Evolutionary conservation across 208 protist species (phyloP).

Genomic region (Acanthamoeba royreba): DNA sequence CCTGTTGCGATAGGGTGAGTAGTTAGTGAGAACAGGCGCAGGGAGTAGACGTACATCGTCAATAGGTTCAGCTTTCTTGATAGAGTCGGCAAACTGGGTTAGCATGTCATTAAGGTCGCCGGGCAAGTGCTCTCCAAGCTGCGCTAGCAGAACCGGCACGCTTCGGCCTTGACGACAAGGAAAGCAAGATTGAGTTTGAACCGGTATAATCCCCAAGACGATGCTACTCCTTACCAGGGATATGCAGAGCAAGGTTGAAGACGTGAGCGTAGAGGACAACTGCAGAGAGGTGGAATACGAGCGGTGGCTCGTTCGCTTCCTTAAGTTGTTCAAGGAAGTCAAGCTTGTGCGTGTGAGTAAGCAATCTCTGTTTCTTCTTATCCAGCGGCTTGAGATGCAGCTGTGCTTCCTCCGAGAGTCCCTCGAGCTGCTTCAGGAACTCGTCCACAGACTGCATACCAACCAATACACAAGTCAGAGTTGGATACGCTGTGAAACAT

Average conservation of each 20-base stretch:
- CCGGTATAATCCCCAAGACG: too few species aligned
- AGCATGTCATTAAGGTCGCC: background rate
- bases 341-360: constrained; percentile 42
- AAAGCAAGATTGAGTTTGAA: too few species aligned
- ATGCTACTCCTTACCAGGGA: constrained; percentile 27
- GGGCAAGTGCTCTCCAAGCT: background rate
- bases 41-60: background rate
- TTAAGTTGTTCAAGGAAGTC: constrained; percentile 30
- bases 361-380: constrained; percentile 27
- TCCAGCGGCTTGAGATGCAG: constrained; percentile 37
- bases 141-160: background rate
- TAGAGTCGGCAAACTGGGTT: background rate
- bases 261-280: constrained; percentile 33
- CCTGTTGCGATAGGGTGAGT: too few species aligned
- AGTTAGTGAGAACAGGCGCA: background rate
- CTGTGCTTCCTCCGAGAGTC: background rate
- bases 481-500: background rate
- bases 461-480: too few species aligned
- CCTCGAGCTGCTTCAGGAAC: constrained; percentile 21
- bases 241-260: constrained; percentile 1
- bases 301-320: background rate
- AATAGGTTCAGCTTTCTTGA: background rate
- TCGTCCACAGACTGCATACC: constrained; percentile 5
- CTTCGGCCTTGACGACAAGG: too few species aligned
- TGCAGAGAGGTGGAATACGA: constrained; percentile 5